phyloP scores from a whole-genome alignment of 1,284 basidiomycete species.

The Porodaedalea pini region DNA sequence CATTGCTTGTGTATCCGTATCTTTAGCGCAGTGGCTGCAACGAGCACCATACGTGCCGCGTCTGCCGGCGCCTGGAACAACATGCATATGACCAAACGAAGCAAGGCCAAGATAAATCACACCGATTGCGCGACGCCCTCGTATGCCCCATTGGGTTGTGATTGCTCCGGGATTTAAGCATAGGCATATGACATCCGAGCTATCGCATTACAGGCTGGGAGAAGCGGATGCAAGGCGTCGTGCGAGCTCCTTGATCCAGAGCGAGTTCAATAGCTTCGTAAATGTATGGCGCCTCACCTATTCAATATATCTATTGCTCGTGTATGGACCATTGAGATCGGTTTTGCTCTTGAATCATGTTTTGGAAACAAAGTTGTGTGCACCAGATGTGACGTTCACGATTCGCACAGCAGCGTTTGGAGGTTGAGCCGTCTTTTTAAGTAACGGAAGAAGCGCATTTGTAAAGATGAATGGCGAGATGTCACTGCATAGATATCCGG shows the following conservation, averaged over 20 bases:
- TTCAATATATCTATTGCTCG: not conserved
- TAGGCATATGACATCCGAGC: constrained; percentile 15
- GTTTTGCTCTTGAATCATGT: constrained; percentile 4
- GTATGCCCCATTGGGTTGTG: not conserved
- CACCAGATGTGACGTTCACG: not conserved
- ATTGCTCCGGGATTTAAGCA: constrained; percentile 23
- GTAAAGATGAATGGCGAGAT: constrained; percentile 12
- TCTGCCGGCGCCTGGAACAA: not conserved
- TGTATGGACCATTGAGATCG: constrained; percentile 4
- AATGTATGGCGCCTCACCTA: not conserved
- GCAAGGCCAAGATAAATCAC: not conserved
- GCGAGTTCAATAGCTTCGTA: constrained; percentile 4
- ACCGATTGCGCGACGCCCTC: not conserved
- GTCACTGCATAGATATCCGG: not conserved
- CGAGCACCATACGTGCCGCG: not conserved
- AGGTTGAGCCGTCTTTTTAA: not conserved
- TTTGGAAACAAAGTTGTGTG: not conserved
- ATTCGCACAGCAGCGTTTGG: constrained; percentile 8
- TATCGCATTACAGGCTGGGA: not conserved
- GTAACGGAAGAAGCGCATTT: constrained; percentile 5
- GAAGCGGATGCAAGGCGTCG: constrained; percentile 16
- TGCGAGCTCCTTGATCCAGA: constrained; percentile 24
- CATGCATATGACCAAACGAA: not conserved
- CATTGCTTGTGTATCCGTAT: constrained; percentile 10
- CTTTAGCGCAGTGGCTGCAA: not conserved